Base-by-base conservation (phyloP, 441 rosid species). In the Erodium moschatum region DNA sequence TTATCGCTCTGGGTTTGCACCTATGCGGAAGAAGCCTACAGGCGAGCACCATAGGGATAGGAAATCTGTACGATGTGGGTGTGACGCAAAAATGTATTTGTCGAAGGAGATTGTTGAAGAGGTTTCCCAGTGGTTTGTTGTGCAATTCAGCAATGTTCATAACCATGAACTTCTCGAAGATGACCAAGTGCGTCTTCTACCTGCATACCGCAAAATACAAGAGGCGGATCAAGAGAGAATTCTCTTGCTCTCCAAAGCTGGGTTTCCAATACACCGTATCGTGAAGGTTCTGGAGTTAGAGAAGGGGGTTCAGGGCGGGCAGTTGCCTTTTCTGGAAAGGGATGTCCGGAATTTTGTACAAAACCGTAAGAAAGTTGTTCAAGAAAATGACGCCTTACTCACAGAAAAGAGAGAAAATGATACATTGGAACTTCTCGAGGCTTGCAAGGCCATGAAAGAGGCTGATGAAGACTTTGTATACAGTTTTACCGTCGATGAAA, bases 121-220 rank as follows among this genome's bases (percentile, higher is more conserved):
- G 50, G 76, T 70, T 50, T 48, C 80, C 64, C 98, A 89, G 35
- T 93, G 98, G 97, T 88, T 74, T 72, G 87, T 90, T 24, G 86
- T 91, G 18, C 98, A 93, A 70, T 93, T 90, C 74, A 93, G 98
- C 71, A 89, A 93, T 82, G 85, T 93, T 64, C 98, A 93, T 81
- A 93, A 93, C 76, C 98, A 90, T 69, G 97, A 90, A 78, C 84
- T 90, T 67, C 73, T 93, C 72, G 97, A 89, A 80, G 98, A 89
- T 77, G 97, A 89, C 66, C 95, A 93, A 75, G 96, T 93, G 11
- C 85, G 95, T 64, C 75, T 93, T 58, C 88, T 93, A 61, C 98
- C 98, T 3, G 98, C 98, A 0, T 93, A 93, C 76, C 78, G 97
- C 24, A 93, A 93, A 86, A 90, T 93, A 67, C 89, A 86, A 15